A percentile compares a stretch with the other conserved stretches of the same genome.
Evolutionary conservation across 768 basidiomycete species (phyloP).

Genomic region (Filobasidium floriforme): DNA sequence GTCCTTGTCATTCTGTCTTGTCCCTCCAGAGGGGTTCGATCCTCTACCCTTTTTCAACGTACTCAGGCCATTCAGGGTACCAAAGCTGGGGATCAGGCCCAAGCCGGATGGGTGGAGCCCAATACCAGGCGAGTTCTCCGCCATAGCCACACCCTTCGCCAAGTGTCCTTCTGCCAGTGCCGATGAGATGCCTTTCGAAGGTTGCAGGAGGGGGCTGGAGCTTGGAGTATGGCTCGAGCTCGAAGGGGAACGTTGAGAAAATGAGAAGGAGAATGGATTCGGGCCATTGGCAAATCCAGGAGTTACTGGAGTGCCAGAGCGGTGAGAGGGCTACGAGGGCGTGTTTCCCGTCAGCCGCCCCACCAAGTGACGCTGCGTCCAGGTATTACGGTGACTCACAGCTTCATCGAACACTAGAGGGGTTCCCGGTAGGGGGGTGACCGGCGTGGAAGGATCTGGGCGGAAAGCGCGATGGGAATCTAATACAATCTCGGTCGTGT

Average conservation of each 20-base stretch:
- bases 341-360: neutral
- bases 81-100: neutral
- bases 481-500: too few relatives aligned
- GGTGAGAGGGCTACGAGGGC: neutral
- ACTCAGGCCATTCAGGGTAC: neutral
- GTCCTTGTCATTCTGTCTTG: neutral
- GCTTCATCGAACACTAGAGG: neutral
- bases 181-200: too few relatives aligned
- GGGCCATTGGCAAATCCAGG: conserved; percentile 5
- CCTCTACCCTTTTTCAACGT: neutral
- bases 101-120: too few relatives aligned
- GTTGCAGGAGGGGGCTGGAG: too few relatives aligned
- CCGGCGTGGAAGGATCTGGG: neutral
- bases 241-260: neutral
- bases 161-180: too few relatives aligned
- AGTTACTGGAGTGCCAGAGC: neutral
- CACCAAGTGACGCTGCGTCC: neutral
- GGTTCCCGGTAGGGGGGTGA: neutral
- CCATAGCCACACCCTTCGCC: too few relatives aligned
- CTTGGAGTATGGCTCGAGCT: too few relatives aligned
- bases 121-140: too few relatives aligned
- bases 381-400: neutral
- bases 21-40: neutral
- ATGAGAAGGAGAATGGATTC: conserved; percentile 7
- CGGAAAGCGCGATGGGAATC: neutral